Percentiles rank a stretch among this genome's conserved stretches.
Evolutionary conservation across 2,329 filamentous ascomycete species (phyloP).

Genomic region (Fusarium globosum): DNA sequence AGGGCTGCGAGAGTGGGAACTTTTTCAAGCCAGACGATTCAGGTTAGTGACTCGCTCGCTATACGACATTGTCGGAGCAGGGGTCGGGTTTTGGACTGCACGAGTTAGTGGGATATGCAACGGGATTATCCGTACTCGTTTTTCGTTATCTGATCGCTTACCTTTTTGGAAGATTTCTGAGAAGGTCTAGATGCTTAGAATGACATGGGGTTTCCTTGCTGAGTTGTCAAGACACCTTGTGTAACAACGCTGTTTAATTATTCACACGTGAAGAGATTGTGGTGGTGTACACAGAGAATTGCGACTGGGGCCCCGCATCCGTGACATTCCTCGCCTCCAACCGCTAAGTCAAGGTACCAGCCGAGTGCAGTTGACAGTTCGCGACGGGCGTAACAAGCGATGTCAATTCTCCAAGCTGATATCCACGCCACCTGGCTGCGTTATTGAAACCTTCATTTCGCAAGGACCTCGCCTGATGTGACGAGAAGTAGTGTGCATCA

Average conservation of each 20-base stretch:
- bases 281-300: not conserved
- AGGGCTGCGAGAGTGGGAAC: not conserved
- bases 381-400: not conserved
- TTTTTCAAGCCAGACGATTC: not conserved
- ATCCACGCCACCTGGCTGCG: not conserved
- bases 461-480: not conserved
- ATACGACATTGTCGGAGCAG: not conserved
- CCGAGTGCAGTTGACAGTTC: not conserved
- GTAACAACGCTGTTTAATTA: not conserved
- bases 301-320: not conserved
- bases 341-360: not conserved
- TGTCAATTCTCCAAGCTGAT: not conserved
- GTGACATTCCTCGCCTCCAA: not conserved
- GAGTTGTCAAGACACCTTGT: not conserved
- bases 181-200: not conserved
- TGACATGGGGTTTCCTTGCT: not conserved
- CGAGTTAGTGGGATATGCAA: not conserved
- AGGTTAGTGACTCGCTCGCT: not conserved
- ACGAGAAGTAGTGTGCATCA: not conserved
- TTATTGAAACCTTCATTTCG: not conserved
- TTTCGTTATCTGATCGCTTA: not conserved
- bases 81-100: not conserved
- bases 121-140: not conserved
- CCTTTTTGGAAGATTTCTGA: not conserved
- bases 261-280: not conserved